Percentiles rank a stretch among this genome's conserved stretches.
phyloP scores from a whole-genome alignment of 1,284 basidiomycete species.

The Trichosporon ovoides region DNA sequence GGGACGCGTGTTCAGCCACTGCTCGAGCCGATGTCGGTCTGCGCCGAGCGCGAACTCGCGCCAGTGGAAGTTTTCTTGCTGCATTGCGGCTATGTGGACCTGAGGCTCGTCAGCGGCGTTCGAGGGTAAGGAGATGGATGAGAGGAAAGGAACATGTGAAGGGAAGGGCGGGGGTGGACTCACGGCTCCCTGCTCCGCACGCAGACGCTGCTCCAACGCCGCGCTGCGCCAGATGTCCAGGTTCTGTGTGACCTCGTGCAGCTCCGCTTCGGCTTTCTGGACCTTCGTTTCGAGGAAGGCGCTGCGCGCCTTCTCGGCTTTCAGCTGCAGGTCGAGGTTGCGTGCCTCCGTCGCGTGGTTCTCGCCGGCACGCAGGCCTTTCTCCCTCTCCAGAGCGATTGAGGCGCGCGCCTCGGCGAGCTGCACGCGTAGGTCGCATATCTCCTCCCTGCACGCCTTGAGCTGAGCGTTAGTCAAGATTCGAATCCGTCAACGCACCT shows the following conservation, averaged over 20 bases:
- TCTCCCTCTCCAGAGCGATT: slow-evolving; percentile 15
- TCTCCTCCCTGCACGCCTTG: not conserved
- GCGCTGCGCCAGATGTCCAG: slow-evolving; percentile 20
- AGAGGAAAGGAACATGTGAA: too few species aligned
- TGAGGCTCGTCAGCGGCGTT: not conserved
- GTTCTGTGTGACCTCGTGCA: slow-evolving; percentile 13
- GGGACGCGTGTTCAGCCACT: slow-evolving; percentile 15
- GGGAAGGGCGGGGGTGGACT: too few species aligned
- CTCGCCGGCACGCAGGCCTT: slow-evolving; percentile 13
- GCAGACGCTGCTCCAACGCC: slow-evolving; percentile 18
- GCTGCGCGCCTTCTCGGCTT: slow-evolving; percentile 19
- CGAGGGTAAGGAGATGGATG: too few species aligned
- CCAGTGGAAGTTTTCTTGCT: slow-evolving; percentile 24
- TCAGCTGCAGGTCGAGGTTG: slow-evolving; percentile 19
- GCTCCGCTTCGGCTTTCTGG: slow-evolving; percentile 11
- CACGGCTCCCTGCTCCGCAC: slow-evolving; percentile 17
- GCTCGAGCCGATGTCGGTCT: slow-evolving; percentile 17
- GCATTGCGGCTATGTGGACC: slow-evolving; percentile 19
- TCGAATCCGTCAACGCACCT: not conserved
- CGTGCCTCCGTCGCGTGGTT: slow-evolving; percentile 13
- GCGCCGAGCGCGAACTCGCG: slow-evolving; percentile 24
- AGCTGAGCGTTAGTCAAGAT: not conserved
- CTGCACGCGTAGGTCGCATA: slow-evolving; percentile 13
- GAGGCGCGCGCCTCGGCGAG: slow-evolving; percentile 12
- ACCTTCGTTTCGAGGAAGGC: slow-evolving; percentile 17